Evolutionary conservation across 1,284 basidiomycete species (phyloP).

Genomic region (Ceratobasidium papillatum): DNA sequence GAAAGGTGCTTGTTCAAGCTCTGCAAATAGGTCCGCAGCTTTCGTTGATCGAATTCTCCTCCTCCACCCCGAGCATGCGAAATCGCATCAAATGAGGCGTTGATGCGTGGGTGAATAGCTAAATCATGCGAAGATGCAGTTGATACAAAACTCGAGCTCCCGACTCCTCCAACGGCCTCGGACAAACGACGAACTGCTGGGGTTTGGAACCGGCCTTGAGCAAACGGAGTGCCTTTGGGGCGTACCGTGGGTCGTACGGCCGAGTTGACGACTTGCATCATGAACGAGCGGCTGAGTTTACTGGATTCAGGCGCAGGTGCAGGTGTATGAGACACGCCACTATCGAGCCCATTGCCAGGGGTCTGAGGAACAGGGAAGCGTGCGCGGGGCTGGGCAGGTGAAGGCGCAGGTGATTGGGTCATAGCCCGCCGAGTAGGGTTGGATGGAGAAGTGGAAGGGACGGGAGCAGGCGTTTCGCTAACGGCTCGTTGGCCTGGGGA

Average conservation of each 20-base stretch:
- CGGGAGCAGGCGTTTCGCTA: slow-evolving; percentile 8
- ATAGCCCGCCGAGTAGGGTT: slow-evolving; percentile 11
- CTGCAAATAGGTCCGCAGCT: slow-evolving; percentile 83
- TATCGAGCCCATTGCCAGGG: slow-evolving; percentile 24
- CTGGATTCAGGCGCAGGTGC: not conserved
- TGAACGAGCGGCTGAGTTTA: slow-evolving; percentile 38
- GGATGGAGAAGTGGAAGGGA: not conserved
- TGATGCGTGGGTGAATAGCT: slow-evolving; percentile 78
- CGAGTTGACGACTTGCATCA: slow-evolving; percentile 38
- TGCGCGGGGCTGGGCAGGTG: slow-evolving; percentile 6
- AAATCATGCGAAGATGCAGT: slow-evolving; percentile 85
- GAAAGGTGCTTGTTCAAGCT: slow-evolving; percentile 79
- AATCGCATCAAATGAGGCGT: slow-evolving; percentile 83
- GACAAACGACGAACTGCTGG: slow-evolving; percentile 36
- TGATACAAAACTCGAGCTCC: slow-evolving; percentile 62
- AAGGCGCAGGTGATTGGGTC: slow-evolving; percentile 19
- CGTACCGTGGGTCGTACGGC: slow-evolving; percentile 25
- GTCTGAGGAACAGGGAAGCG: slow-evolving; percentile 36
- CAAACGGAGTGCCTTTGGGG: slow-evolving; percentile 29
- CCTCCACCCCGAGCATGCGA: slow-evolving; percentile 68
- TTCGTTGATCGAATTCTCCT: slow-evolving; percentile 77
- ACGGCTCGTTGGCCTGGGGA: slow-evolving; percentile 9
- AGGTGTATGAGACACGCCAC: not conserved
- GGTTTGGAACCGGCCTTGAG: slow-evolving; percentile 23
- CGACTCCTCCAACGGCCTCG: slow-evolving; percentile 17